Conservation (phyloP, 306 rosid species). For the Malus domestica region DNA sequence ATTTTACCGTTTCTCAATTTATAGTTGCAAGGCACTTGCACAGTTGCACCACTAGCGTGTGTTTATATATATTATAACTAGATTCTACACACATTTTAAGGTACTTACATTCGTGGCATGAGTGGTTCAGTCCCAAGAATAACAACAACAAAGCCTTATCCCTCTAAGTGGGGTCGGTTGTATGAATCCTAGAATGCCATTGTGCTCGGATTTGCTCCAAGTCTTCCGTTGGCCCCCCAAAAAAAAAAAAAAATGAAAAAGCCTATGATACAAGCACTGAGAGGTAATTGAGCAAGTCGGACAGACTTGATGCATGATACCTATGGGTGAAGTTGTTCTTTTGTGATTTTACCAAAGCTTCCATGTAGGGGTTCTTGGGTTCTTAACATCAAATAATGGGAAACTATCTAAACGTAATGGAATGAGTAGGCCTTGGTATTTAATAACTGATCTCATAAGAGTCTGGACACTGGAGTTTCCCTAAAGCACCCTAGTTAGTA, state of each 20-base stretch:
- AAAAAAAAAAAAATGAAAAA: neutral
- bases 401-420: neutral
- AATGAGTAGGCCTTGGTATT: neutral
- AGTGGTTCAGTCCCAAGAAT: neutral
- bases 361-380: neutral
- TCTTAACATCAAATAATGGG: neutral
- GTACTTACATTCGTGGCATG: neutral
- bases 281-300: neutral
- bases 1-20: neutral
- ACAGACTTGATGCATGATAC: neutral
- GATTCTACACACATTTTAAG: neutral
- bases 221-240: too few species aligned
- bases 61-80: too few species aligned
- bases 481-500: neutral
- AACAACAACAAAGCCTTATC: too few species aligned
- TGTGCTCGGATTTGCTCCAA: too few species aligned
- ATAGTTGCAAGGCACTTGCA: neutral
- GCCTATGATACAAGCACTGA: neutral
- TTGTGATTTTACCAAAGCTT: neutral
- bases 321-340: neutral
- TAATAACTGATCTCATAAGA: neutral
- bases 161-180: too few species aligned
- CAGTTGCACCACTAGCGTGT: neutral
- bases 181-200: too few species aligned
- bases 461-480: neutral